Base-by-base conservation (phyloP, 2,329 filamentous ascomycete genomes). In the Fusarium sp. region DNA sequence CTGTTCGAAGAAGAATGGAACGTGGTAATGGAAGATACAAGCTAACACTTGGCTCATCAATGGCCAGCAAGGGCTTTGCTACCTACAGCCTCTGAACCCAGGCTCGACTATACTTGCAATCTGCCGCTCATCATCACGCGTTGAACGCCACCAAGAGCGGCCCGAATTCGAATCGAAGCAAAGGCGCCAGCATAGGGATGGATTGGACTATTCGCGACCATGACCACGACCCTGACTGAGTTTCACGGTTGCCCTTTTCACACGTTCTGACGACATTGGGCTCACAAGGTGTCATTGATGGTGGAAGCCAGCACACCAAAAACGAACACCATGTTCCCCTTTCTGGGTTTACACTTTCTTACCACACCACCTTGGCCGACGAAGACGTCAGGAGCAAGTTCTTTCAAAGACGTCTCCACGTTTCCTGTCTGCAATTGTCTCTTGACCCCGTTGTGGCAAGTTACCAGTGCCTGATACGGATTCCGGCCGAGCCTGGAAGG, bases 401-500 rank as follows among this genome's bases (percentile, higher is more conserved):
- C 65, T 54, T 52, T 69, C 27, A 3, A 58, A 40, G 54, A 38
- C 34, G 61, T 50, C 66, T 45, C 62, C 60, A 64, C 62, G 54
- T 50, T 54, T 50, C 50, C 31, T 64, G 62, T 13, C 47, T 52
- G 18, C 47, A 29, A 62, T 57, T 35, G 47, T 35, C 11, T 56
- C 38, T 62, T 67, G 50, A 54, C 65, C 68, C 54, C 59, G 57
- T 69, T 50, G 66, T 66, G 63, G 64, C 66, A 63, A 64, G 42
- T 50, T 57, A 65, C 52, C 62, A 70, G 42, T 50, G 31, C 57
- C 60, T 73, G 59, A 56, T 61, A 62, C 61, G 67, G 69, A 67
- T 66, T 73, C 59, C 69, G 63, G 62, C 69, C 70, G 75, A 74
- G 68, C 59, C 64, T 74, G 50, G 66, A 63, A 73, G 35, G 35